Base-by-base conservation (phyloP, 1,284 basidiomycete species). In the Rhodotorula sp. region DNA sequence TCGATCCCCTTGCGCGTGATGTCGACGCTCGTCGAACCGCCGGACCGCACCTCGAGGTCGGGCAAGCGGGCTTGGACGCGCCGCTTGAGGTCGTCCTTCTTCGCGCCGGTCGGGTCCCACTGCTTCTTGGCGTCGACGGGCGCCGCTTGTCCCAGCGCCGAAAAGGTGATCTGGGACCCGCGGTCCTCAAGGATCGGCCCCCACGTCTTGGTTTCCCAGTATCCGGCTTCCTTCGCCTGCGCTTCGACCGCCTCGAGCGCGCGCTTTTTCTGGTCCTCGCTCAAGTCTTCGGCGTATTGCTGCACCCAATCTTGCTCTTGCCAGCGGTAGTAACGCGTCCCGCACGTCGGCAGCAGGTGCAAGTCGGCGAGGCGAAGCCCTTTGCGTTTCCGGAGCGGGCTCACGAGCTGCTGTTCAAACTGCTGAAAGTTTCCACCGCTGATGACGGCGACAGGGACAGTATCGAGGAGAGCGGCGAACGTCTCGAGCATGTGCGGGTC, bases 1-100 rank as follows among this genome's bases (percentile, higher is more conserved):
- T 53, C 51, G 51, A 53, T 53, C n/a, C 51, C 51, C 14, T 53
- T 53, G 51, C 51, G 51, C 51, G 51, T 53, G 26, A 53, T 53
- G 51, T 53, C 51, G 51, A 53, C 51, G 51, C 51, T 53, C 51
- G 51, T 53, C 51, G 51, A 53, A 26, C 51, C 51, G 51, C 51
- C 51, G 51, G 51, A 53, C 8, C 51, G 51, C 6, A 53, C 51
- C 29, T 53, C 51, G n/a, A 53, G n/a, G 51, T 53, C 51, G 51
- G 51, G n/a, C n/a, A 53, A 8, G 7, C 6, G n/a, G n/a, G 51
- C n/a, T n/a, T 53, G 51, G 2, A 53, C 51, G 51, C 51, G 51
- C n/a, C 51, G n/a, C 6, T 26, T n/a, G 24, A 53, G n/a, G n/a
- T 53, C n/a, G 51, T 53, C n/a, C 51, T 53, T 53, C 51, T 53